These are phyloP conservation scores for Pichia phayaonensis DNA, from an alignment of 805 yeast species.

Conservation along the genomic window DNA sequence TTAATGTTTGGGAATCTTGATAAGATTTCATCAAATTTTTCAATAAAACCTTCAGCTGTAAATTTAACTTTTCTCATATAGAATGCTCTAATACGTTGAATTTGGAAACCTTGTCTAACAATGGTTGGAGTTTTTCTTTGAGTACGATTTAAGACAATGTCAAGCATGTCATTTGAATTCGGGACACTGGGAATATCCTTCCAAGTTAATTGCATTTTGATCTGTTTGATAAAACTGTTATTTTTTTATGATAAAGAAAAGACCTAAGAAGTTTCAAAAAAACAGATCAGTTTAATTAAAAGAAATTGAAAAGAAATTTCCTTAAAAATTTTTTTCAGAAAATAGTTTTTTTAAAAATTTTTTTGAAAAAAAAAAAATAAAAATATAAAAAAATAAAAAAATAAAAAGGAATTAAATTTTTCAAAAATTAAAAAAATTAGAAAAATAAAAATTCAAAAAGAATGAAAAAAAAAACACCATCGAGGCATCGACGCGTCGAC, in stretches of 20 bases:
- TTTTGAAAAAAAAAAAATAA: not conserved
- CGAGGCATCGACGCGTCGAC: no score
- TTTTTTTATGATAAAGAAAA: not conserved
- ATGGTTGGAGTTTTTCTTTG: slow-evolving; percentile 99
- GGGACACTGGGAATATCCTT: slow-evolving; percentile 97
- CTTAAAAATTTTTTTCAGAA: not conserved
- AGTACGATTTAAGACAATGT: slow-evolving; percentile 92
- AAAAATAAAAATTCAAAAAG: no score
- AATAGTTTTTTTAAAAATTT: not conserved
- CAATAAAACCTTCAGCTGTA: slow-evolving; percentile 93
- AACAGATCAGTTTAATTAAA: not conserved
- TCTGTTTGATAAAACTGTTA: not conserved
- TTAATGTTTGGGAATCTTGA: slow-evolving; percentile 92
- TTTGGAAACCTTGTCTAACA: slow-evolving; percentile 91
- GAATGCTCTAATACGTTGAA: slow-evolving; percentile 92
- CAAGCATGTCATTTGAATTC: slow-evolving; percentile 85
- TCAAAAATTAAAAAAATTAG: no score
- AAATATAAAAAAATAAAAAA: no score
- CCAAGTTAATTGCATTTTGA: slow-evolving; percentile 90
- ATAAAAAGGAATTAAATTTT: not conserved
- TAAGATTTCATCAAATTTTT: slow-evolving; percentile 80
- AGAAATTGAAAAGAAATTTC: not conserved
- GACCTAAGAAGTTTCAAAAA: not conserved
- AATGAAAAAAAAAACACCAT: no score
- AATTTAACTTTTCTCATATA: slow-evolving; percentile 97